phyloP scores from a whole-genome alignment of 1,284 basidiomycete species.

The Entoloma clypeatum region DNA sequence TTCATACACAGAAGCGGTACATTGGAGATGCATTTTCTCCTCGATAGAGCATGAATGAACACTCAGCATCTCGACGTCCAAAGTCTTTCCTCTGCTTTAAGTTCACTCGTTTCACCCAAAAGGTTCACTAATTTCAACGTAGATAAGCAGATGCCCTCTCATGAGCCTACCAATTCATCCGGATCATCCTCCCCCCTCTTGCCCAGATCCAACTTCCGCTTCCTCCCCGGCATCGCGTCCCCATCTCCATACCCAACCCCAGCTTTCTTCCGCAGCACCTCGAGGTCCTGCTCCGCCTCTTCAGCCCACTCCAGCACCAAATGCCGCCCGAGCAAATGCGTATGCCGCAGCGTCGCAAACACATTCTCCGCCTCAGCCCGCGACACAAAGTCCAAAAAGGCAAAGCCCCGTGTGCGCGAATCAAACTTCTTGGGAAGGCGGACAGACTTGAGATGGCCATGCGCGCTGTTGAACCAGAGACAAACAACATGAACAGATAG shows the following conservation, averaged over 20 bases:
- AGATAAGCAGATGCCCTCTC: too few relatives aligned
- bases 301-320: constrained; percentile 93
- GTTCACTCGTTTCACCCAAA: too few relatives aligned
- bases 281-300: constrained; percentile 72
- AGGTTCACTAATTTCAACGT: too few relatives aligned
- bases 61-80: too few relatives aligned
- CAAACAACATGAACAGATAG: constrained; percentile 7
- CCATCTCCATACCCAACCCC: constrained; percentile 70
- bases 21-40: too few relatives aligned
- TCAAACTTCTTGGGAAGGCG: constrained; percentile 88
- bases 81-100: too few relatives aligned
- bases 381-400: constrained; percentile 91
- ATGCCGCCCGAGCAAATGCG: constrained; percentile 94
- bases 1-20: too few relatives aligned
- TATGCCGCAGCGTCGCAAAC: constrained; percentile 82
- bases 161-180: constrained; percentile 16
- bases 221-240: constrained; percentile 63
- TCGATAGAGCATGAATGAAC: too few relatives aligned
- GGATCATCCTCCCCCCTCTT: constrained; percentile 41
- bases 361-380: constrained; percentile 86
- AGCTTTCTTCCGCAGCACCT: constrained; percentile 74
- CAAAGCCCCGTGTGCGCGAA: constrained; percentile 86
- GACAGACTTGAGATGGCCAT: constrained; percentile 90
- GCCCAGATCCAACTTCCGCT: constrained; percentile 61
- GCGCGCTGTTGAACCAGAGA: constrained; percentile 48